Conservation (phyloP, 2,329 filamentous ascomycete genomes). For the Xylaria sp. region DNA sequence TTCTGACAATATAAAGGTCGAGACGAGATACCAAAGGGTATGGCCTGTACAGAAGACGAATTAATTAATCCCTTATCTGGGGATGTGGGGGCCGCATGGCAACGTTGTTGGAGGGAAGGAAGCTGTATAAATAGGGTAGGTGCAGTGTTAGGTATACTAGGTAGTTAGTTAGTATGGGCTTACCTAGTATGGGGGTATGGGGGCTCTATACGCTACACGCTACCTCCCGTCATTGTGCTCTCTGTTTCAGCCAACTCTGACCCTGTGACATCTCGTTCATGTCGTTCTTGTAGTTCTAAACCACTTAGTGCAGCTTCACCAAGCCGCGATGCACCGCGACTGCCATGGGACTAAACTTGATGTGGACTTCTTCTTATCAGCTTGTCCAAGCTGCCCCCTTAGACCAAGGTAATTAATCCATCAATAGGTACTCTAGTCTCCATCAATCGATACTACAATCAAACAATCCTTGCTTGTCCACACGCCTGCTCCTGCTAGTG, state of each 20-base stretch:
- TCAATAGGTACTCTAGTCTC: not conserved
- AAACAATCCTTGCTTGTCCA: constrained; percentile 15
- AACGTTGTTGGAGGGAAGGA: not conserved
- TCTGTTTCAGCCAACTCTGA: constrained; percentile 15
- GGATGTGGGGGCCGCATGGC: constrained; percentile 18
- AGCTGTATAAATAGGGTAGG: not conserved
- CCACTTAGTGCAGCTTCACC: constrained; percentile 26
- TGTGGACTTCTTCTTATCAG: constrained; percentile 13
- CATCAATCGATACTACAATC: constrained; percentile 8
- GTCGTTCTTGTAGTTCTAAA: constrained; percentile 13
- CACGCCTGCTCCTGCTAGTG: constrained; percentile 6
- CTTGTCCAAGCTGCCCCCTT: constrained; percentile 3
- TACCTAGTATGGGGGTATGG: not conserved
- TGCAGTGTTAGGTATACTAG: constrained; percentile 1
- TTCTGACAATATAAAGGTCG: not conserved
- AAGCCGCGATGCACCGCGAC: constrained; percentile 23
- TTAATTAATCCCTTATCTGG: constrained; percentile 15
- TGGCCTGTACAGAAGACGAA: not conserved
- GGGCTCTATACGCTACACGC: constrained; percentile 14
- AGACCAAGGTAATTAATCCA: constrained; percentile 6
- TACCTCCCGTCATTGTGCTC: not conserved
- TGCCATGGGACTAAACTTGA: constrained; percentile 2
- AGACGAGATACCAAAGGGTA: not conserved
- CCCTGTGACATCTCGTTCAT: constrained; percentile 25
- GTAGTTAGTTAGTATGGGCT: too few species aligned